These are phyloP conservation scores for Blastocystis sp. DNA, from an alignment of 352 stramenopile genomes.

Conservation along the genomic window DNA sequence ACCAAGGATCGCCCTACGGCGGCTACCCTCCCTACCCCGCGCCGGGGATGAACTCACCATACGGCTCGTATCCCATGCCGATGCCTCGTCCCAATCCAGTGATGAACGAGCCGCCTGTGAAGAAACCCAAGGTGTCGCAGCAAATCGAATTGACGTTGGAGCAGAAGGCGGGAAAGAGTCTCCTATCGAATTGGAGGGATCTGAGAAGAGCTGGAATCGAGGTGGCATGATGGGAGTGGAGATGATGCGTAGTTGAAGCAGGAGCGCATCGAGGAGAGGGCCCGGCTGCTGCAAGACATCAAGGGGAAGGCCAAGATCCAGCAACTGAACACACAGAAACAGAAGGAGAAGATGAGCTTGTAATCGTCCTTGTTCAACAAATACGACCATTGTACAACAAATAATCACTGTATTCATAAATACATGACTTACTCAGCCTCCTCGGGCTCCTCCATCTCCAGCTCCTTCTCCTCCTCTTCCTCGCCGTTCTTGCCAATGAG, in stretches of 20 bases:
- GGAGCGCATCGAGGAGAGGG: not conserved
- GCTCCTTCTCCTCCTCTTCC: slow-evolving; percentile 73
- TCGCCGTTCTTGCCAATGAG: slow-evolving; percentile 94
- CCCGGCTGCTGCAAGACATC: not conserved
- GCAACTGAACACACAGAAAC: not conserved
- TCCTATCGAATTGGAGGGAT: slow-evolving; percentile 6
- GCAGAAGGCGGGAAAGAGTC: slow-evolving; percentile 1
- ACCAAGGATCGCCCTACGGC: no score
- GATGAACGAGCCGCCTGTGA: no score
- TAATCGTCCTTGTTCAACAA: not conserved
- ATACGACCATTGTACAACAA: slow-evolving; percentile 12
- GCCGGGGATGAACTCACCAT: no score
- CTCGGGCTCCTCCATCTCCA: slow-evolving; percentile 70
- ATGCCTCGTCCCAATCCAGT: no score
- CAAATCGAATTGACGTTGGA: not conserved
- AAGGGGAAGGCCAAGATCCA: not conserved
- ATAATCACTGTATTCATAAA: slow-evolving; percentile 55
- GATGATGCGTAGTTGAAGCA: slow-evolving; percentile 10
- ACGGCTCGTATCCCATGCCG: no score
- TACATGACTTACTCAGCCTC: slow-evolving; percentile 69
- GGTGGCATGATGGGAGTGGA: not conserved
- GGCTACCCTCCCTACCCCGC: no score
- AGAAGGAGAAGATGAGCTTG: slow-evolving; percentile 4
- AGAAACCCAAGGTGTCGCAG: no score
- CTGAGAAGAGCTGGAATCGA: slow-evolving; percentile 11